phyloP scores from a whole-genome alignment of 1,284 basidiomycete species.

The Ganoderma meredithae region DNA sequence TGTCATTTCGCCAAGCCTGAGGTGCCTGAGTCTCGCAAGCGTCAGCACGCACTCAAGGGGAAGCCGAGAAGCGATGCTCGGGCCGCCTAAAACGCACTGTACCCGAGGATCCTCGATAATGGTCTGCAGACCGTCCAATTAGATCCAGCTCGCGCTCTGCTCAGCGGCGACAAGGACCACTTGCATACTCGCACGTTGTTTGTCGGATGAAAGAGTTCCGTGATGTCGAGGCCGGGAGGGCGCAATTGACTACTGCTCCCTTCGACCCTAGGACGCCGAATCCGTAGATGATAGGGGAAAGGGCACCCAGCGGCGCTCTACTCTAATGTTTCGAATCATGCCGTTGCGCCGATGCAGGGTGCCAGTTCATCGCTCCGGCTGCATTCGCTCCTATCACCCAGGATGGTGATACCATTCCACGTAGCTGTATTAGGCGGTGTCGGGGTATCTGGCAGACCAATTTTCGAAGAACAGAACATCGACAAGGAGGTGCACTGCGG shows the following conservation, averaged over 20 bases:
- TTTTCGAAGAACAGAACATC: no score
- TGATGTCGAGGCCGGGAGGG: background rate
- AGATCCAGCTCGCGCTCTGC: background rate
- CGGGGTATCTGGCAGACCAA: no score
- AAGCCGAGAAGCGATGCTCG: background rate
- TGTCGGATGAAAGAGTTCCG: background rate
- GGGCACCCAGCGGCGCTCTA: background rate
- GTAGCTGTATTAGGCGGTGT: no score
- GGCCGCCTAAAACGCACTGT: background rate
- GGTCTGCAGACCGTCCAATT: background rate
- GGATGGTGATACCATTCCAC: no score
- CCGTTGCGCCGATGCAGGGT: background rate
- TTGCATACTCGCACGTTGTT: background rate
- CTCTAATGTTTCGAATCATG: background rate
- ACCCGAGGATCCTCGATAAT: background rate
- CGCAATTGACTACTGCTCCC: background rate
- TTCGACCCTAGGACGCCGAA: background rate
- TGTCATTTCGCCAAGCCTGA: background rate
- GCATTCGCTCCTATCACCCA: no score
- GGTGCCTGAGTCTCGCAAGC: background rate
- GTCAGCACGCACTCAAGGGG: background rate
- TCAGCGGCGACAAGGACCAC: background rate
- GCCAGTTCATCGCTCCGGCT: no score
- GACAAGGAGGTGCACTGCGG: no score
- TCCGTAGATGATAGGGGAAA: background rate